Evolutionary conservation across 2,329 filamentous ascomycete species (phyloP), one percentile per base, ranked within the genome.

Genomic region (Nemania sp.): DNA sequence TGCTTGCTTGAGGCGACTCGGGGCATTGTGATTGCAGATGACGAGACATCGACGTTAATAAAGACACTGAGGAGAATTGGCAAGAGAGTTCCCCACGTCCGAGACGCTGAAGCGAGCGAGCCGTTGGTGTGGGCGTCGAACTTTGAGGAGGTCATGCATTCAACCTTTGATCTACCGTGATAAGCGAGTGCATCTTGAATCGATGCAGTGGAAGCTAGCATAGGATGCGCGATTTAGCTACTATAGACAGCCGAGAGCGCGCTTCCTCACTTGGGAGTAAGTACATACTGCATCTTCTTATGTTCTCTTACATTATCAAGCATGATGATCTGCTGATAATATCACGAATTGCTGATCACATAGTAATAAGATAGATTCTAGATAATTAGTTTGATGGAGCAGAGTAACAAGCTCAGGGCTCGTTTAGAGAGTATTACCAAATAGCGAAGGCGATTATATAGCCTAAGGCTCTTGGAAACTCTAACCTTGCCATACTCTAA

Each of bases 21-120:
- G 38, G 87, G 86, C 3, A 77, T 88, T 24, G 82, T 85, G 49
- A 80, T 89, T 45, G 80, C 83, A 1, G 74, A 82, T 43, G 72
- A 77, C 18, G 78, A 78, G n/a, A 70, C 74, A 15, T 77, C 77
- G 38, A 66, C 69, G 41, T 64, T 76, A 52, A 67, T 76, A 59
- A 62, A 64, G 70, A 77, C 75, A 11, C 69, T 80, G n/a, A 66
- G 70, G 64, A 72, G 79, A 56, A 72, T 80, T 32, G 77, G 77
- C 18, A 75, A 73, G 66, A 64, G 73, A n/a, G 77, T 79, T 5
- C 75, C 76, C 15, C 73, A 74, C 27, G 70, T 75, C 15, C 67
- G 71, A 18, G 72, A 76, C 29, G 62, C 58, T 41, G 62, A 71
- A 67, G 5, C 77, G 72, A n/a, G 70, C 73, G 24, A 68, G 54